Base-by-base conservation (phyloP, 2,329 filamentous ascomycete species). In the Epichloe gansuensis region DNA sequence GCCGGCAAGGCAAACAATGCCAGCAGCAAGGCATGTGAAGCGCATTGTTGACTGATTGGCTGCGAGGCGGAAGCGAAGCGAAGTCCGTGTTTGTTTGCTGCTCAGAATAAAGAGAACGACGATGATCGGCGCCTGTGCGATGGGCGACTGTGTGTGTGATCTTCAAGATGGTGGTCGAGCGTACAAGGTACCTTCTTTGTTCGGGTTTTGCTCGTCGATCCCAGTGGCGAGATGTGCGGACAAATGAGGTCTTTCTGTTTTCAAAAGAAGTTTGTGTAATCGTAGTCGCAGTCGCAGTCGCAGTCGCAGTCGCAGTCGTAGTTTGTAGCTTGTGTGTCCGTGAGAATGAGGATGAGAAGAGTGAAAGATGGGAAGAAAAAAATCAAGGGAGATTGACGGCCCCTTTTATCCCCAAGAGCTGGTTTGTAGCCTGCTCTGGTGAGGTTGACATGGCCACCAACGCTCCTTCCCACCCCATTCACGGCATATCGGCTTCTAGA, bases 1-100 rank as follows among this genome's bases (percentile, higher is more conserved):
- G n/a, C 41, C 35, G 49, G 41, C 47, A 25, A 57, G 52, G 52
- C 34, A 47, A 37, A 37, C 51, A 41, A 52, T 23, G 46, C 54
- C 57, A 39, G 48, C 48, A 39, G 58, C 53, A 46, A 63, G 28
- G 42, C 51, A 43, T 21, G 56, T 51, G 57, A 62, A 61, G 38
- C 56, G 62, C 63, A 66, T 66, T 8, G 2, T 37, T 21, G 41
- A 21, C 17, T 41, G 15, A 15, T 46, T 50, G 42, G 11, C 17
- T 38, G 15, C 21, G 42, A 25, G 23, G 9, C 42, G 9, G 5
- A 21, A 8, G 15, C 7, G 25, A 38, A 31, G 17, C 41, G 12
- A 46, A 28, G 31, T 23, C 12, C 23, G 28, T 42, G 39, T 43
- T n/a, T 38, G 38, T 17, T 12, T 25, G 17, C n/a, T 17, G 34